Conservation (phyloP, 2,329 filamentous ascomycete genomes). For the Graphiopsis chlorocephala region DNA sequence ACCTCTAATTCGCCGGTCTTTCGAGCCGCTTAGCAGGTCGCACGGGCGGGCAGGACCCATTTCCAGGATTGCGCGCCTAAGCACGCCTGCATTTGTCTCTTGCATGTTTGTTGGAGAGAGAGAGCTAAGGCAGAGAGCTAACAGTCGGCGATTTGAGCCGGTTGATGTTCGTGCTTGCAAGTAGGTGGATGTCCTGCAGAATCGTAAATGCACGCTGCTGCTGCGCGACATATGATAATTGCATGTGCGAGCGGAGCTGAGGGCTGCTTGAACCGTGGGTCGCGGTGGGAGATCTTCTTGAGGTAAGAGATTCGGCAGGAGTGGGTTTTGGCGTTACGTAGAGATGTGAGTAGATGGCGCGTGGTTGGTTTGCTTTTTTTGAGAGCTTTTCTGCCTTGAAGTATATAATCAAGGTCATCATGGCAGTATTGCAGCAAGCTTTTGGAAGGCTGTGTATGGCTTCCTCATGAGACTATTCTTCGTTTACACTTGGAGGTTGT, state of each 20-base stretch:
- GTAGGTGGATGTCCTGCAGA: neutral
- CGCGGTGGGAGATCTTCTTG: neutral
- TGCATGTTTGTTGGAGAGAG: neutral
- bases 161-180: neutral
- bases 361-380: neutral
- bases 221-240: neutral
- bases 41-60: neutral
- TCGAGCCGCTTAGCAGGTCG: neutral
- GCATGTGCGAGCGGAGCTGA: neutral
- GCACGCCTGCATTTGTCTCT: neutral
- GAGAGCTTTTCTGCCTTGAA: neutral
- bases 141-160: neutral
- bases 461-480: too few relatives aligned
- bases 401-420: too few relatives aligned
- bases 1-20: neutral
- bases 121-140: neutral
- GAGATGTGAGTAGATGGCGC: neutral
- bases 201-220: neutral
- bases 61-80: neutral
- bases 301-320: neutral
- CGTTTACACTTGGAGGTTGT: too few relatives aligned
- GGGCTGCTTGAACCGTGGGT: neutral
- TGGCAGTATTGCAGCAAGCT: too few relatives aligned
- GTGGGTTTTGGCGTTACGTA: neutral
- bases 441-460: too few relatives aligned